A percentile compares a stretch with the other conserved stretches of the same genome.
phyloP scores from a whole-genome alignment of 306 rosid genomes.

The Medicago arabica region DNA sequence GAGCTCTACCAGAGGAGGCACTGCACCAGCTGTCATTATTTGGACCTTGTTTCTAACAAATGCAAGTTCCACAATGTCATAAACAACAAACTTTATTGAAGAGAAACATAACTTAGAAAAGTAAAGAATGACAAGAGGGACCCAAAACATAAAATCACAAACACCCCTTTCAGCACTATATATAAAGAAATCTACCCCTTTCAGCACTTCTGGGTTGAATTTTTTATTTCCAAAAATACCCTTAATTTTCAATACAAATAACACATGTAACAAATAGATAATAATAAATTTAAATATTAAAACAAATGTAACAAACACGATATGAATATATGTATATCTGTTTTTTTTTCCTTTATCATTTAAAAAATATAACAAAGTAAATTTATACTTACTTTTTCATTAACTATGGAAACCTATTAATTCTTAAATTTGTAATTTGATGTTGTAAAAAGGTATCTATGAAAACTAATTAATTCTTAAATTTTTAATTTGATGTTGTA shows the following conservation, averaged over 20 bases:
- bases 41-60: constrained; percentile 79
- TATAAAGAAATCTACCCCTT: no score
- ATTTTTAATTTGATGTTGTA: background rate
- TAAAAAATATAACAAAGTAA: no score
- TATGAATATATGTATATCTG: no score
- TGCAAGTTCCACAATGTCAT: constrained; percentile 46
- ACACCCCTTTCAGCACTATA: no score
- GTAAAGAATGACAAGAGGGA: constrained; percentile 9
- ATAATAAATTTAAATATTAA: no score
- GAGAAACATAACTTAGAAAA: constrained; percentile 35
- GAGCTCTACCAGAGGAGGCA: constrained; percentile 82
- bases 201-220: no score
- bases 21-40: constrained; percentile 79
- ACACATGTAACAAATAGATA: no score
- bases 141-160: constrained; percentile 24
- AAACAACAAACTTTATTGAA: constrained; percentile 27
- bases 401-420: background rate
- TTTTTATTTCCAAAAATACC: no score
- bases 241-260: no score
- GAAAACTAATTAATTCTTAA: background rate
- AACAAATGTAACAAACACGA: no score
- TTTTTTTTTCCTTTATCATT: no score
- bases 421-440: background rate
- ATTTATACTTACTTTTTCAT: no score
- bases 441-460: background rate